Percentiles rank a stretch among this genome's conserved stretches.
phyloP scores from a whole-genome alignment of 2,329 filamentous ascomycete genomes.

The Fusarium duplospermum region DNA sequence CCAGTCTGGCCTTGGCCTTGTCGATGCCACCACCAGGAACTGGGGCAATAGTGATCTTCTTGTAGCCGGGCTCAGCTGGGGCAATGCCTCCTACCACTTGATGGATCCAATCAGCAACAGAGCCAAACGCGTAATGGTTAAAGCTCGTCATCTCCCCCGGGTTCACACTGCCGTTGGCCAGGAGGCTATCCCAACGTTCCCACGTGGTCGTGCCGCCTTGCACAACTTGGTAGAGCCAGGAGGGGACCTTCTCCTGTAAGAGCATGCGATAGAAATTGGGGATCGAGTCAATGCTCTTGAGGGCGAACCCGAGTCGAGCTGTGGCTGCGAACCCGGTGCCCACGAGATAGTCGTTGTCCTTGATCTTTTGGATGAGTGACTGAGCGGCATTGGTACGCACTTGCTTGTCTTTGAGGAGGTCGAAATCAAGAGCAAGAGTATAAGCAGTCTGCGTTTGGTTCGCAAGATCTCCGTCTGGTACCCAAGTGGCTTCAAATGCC shows the following conservation, averaged over 20 bases:
- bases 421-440: constrained; percentile 53
- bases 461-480: constrained; percentile 45
- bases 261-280: constrained; percentile 60
- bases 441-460: constrained; percentile 56
- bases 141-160: constrained; percentile 60
- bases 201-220: constrained; percentile 61
- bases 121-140: constrained; percentile 52
- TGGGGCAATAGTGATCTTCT: constrained; percentile 50
- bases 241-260: constrained; percentile 56
- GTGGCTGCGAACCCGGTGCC: constrained; percentile 53
- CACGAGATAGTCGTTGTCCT: constrained; percentile 50
- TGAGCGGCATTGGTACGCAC: constrained; percentile 40
- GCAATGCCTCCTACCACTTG: constrained; percentile 55
- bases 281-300: constrained; percentile 38
- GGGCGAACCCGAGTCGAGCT: background rate
- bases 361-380: constrained; percentile 46
- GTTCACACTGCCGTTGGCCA: constrained; percentile 60
- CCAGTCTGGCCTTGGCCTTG: background rate
- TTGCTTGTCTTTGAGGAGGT: constrained; percentile 42
- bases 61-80: constrained; percentile 55
- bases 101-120: constrained; percentile 61
- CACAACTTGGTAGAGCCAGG: constrained; percentile 61
- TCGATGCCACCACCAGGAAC: constrained; percentile 45
- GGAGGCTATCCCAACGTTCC: constrained; percentile 63
- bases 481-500: constrained; percentile 49